Base-by-base conservation (phyloP, 1,284 basidiomycete genomes). In the Mycosarcoma maydis region DNA sequence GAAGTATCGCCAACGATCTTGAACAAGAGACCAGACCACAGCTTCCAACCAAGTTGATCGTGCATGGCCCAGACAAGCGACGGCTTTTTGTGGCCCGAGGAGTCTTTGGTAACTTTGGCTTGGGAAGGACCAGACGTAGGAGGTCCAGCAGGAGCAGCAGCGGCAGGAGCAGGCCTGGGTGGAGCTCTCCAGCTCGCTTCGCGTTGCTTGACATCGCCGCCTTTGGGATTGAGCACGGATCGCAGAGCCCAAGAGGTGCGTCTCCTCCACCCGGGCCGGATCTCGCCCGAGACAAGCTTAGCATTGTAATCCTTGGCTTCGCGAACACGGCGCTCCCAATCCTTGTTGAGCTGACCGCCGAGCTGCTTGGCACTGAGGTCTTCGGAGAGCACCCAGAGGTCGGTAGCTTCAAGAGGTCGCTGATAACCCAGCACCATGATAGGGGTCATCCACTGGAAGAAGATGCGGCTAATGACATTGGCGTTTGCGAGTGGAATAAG, bases 31-130 rank as follows among this genome's bases (percentile, higher is more conserved):
- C 86, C 89, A 3, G 86, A 84, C 92, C 92, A 94, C 80, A 94
- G 92, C 84, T 87, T 89, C 85, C 87, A 88, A 27, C 88, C 88
- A 67, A 95, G 87, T 52, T 89, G 89, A 77, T 94, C 92, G 73
- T 90, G 90, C 78, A 95, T 86, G 0, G 92, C 89, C 83, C 85
- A 84, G 0, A 87, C 83, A 19, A 96, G 86, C 72, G 90, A 91
- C 0, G 92, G 85, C 50, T 65, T 66, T 52, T 72, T 65, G 59
- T 72, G 60, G 20, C 75, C 74, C 4, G 72, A 71, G 3, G 53
- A 58, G 6, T 65, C 54, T 52, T 70, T 70, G 36, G 55, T 48
- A 14, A 45, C 27, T 30, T 62, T 62, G 4, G 51, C 37, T 16
- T 46, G 37, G 9, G 49, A 40, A 16, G 53, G 38, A n/a, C 59